A percentile compares a stretch with the other conserved stretches of the same genome.
These are phyloP conservation scores for Leptomonas pyrrhocoris DNA, from an alignment of 208 protist genomes.

Conservation along the genomic window DNA sequence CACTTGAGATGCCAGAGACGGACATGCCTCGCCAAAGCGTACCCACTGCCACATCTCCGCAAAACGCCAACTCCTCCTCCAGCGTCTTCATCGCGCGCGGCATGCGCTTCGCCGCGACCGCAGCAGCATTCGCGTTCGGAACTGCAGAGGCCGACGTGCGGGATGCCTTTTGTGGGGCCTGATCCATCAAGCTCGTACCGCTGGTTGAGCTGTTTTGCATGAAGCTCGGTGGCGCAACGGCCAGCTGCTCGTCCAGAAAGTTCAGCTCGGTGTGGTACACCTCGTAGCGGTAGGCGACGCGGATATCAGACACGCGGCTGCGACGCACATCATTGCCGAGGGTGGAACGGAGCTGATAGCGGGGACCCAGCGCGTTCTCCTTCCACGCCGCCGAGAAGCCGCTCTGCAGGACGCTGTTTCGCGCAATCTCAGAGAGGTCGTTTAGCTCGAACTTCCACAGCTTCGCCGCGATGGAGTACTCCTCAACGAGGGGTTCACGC, in stretches of 20 bases:
- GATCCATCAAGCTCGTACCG: neutral
- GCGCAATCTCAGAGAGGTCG: slow-evolving; percentile 98
- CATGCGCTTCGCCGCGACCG: slow-evolving; percentile 38
- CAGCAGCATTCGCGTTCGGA: neutral
- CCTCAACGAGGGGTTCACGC: slow-evolving; percentile 98
- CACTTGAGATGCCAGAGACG: neutral
- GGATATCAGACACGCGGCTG: slow-evolving; percentile 97
- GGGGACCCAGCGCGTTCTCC: slow-evolving; percentile 91
- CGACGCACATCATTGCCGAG: slow-evolving; percentile 93
- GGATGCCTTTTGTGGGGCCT: neutral
- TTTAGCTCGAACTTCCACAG: slow-evolving; percentile 96
- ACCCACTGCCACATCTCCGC: slow-evolving; percentile 44
- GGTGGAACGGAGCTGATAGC: slow-evolving; percentile 88
- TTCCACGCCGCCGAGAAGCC: slow-evolving; percentile 96
- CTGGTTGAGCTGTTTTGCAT: neutral
- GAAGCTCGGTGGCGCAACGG: slow-evolving; percentile 6
- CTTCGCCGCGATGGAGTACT: slow-evolving; percentile 98
- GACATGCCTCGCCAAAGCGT: slow-evolving; percentile 1
- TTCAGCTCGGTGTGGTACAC: slow-evolving; percentile 91
- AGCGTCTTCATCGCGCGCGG: slow-evolving; percentile 75
- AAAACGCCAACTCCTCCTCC: slow-evolving; percentile 73
- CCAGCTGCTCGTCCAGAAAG: slow-evolving; percentile 82
- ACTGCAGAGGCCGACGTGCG: no score
- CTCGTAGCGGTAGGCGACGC: slow-evolving; percentile 95
- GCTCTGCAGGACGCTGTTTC: slow-evolving; percentile 95